phyloP scores from a whole-genome alignment of 2,329 filamentous ascomycete genomes.

The Didymella lethalis region DNA sequence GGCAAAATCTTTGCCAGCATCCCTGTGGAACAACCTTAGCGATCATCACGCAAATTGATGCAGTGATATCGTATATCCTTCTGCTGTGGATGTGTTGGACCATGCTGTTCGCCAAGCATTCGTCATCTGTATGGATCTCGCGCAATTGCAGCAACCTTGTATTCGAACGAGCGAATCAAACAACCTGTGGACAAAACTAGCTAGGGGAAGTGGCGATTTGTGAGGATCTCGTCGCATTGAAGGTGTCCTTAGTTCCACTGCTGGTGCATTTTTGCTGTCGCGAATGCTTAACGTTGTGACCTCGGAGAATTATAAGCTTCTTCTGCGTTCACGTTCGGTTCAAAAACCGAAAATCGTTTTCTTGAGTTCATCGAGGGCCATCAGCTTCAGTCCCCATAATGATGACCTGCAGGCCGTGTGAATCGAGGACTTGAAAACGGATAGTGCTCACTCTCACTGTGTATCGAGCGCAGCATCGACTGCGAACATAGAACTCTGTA shows the following conservation, averaged over 20 bases:
- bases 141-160: not conserved
- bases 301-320: too few relatives aligned
- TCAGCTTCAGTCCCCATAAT: too few relatives aligned
- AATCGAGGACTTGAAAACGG: not conserved
- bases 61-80: not conserved
- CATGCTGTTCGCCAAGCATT: not conserved
- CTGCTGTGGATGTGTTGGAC: not conserved
- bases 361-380: not conserved
- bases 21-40: not conserved
- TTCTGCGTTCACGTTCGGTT: not conserved
- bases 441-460: not conserved
- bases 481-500: not conserved
- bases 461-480: not conserved
- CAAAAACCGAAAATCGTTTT: not conserved
- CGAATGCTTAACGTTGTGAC: not conserved
- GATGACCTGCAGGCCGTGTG: not conserved
- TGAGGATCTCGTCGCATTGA: not conserved
- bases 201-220: not conserved
- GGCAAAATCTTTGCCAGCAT: not conserved
- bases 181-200: not conserved
- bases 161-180: not conserved
- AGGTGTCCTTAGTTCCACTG: not conserved
- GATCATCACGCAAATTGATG: not conserved
- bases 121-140: not conserved
- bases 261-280: not conserved